Evolutionary conservation across 1,139 yeast species (phyloP).

Genomic region (Pichia sp.): DNA sequence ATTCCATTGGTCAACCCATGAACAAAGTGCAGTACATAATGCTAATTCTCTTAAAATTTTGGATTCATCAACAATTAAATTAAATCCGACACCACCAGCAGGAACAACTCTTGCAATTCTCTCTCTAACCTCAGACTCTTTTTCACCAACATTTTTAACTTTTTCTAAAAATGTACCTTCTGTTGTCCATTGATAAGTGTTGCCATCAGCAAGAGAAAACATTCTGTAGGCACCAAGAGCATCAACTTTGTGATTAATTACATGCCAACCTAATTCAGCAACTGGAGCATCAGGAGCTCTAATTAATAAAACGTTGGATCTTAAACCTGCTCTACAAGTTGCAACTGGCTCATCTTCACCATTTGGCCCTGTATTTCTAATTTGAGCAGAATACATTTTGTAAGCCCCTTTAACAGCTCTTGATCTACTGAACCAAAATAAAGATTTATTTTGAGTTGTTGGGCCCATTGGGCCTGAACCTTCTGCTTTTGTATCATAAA

Average conservation of each 20-base stretch:
- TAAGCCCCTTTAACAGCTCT: slow-evolving; percentile 62
- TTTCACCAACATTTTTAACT: slow-evolving; percentile 51
- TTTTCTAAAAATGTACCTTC: slow-evolving; percentile 52
- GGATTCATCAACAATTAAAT: slow-evolving; percentile 45
- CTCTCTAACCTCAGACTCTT: slow-evolving; percentile 56
- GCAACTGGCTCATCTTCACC: slow-evolving; percentile 55
- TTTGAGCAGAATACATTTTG: slow-evolving; percentile 43
- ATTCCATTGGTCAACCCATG: slow-evolving; percentile 63
- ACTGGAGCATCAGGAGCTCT: slow-evolving; percentile 43
- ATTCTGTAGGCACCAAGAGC: slow-evolving; percentile 54
- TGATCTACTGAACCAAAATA: slow-evolving; percentile 51
- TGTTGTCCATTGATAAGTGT: slow-evolving; percentile 59
- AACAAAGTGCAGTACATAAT: slow-evolving; percentile 50
- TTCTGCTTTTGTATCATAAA: slow-evolving; percentile 39
- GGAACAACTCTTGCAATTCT: slow-evolving; percentile 49
- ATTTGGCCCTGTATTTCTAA: slow-evolving; percentile 36
- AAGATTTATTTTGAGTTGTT: slow-evolving; percentile 34
- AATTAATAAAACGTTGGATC: slow-evolving; percentile 51
- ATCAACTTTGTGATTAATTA: slow-evolving; percentile 53
- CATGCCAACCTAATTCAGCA: slow-evolving; percentile 60
- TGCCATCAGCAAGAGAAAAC: slow-evolving; percentile 53
- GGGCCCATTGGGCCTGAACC: slow-evolving; percentile 34
- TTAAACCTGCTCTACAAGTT: slow-evolving; percentile 50
- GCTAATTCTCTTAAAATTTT: slow-evolving; percentile 53
- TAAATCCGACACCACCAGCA: slow-evolving; percentile 47